Evolutionary conservation across 2,329 filamentous ascomycete species (phyloP), one percentile per base, ranked within the genome.

Genomic region (Trichophyton benhamiae): DNA sequence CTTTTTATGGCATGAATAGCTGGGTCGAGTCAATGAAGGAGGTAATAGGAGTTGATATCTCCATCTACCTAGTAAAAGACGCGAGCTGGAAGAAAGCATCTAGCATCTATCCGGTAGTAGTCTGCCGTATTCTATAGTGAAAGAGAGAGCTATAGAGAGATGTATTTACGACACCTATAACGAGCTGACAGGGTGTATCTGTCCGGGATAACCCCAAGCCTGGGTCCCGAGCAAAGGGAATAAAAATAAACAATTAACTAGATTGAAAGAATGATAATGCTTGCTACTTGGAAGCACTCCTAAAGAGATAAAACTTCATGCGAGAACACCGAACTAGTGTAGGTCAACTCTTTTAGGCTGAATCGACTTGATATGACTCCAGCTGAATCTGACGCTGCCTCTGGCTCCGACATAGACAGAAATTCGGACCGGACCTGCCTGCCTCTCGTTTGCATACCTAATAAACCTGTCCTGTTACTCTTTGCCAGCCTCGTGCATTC

Each of bases 401-500:
- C 58, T 13, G 9, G 46, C 20, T 60, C 46, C 20, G 44, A 60
- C 27, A 13, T 11, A 17, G 27, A 33, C 0, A 5, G 44, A 36
- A 11, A 11, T 36, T 53, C 38, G 3, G 57, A 58, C 15, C 2
- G 11, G 46, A 17, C 13, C 17, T 59, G 36, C 17, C 6, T 58
- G 36, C 48, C 48, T 44, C 49, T 60, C 58, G 49, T 76, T 75
- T 38, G 70, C 71, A 7, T 60, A 63, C 33, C 61, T 61, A 27
- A 76, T 74, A 48, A 75, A 70, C n/a, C 44, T 53, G 61, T 76
- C 69, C 9, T 77, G 72, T 58, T 76, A 65, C 27, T 67, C 62
- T 62, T 71, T 68, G 74, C 64, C 72, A 65, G 52, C 78, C 74
- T 62, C 75, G 67, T 0, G 67, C 65, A 66, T 79, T 78, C 55